A percentile compares a stretch with the other conserved stretches of the same genome.
These are phyloP conservation scores for Dalbergia cultrata DNA, from an alignment of 306 rosid species.

Conservation along the genomic window DNA sequence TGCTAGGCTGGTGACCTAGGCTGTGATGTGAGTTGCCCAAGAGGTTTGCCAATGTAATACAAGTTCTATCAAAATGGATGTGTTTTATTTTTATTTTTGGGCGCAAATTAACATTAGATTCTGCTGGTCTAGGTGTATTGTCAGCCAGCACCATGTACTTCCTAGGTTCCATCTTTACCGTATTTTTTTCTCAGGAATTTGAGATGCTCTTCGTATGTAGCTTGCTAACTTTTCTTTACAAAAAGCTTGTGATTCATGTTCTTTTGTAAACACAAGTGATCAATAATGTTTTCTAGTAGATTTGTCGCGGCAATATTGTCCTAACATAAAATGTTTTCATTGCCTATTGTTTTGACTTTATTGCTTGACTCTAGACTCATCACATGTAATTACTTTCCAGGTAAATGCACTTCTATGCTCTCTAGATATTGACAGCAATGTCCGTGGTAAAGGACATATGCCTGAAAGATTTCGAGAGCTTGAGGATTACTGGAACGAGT, in stretches of 20 bases:
- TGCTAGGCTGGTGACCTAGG: neutral
- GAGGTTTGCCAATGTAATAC: neutral
- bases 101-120: neutral
- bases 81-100: neutral
- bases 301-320: neutral
- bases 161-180: conserved; percentile 7
- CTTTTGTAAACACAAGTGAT: neutral
- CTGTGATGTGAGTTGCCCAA: conserved; percentile 6
- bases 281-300: conserved; percentile 33
- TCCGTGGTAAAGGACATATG: conserved; percentile 62
- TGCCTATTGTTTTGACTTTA: conserved; percentile 38
- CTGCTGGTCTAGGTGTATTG: conserved; percentile 17
- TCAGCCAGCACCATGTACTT: neutral
- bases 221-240: conserved; percentile 21
- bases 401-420: conserved; percentile 91
- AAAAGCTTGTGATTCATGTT: conserved; percentile 6
- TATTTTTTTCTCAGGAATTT: conserved; percentile 5
- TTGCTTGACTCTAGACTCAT: conserved; percentile 42
- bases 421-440: conserved; percentile 78
- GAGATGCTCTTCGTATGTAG: conserved; percentile 15
- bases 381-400: conserved; percentile 57
- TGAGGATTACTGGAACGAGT: conserved; percentile 93
- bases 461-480: conserved; percentile 81
- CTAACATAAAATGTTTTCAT: conserved; percentile 1
- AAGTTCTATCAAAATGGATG: conserved; percentile 5